Evolutionary conservation across 2,329 filamentous ascomycete genomes (phyloP).

Genomic region (Xylaria sp.): DNA sequence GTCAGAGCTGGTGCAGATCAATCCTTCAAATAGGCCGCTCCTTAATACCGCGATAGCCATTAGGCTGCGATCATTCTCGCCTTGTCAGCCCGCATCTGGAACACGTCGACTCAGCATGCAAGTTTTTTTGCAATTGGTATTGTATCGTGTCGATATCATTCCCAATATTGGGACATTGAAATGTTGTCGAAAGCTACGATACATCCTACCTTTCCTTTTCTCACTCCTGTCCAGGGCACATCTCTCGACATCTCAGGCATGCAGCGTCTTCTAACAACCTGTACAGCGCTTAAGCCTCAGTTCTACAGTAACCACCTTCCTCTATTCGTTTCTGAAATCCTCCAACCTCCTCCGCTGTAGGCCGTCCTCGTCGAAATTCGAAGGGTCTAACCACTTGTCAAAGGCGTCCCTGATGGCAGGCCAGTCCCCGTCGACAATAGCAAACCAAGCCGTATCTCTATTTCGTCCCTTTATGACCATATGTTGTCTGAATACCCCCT

Average conservation of each 20-base stretch:
- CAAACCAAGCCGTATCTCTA: conserved; percentile 70
- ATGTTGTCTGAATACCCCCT: conserved; percentile 71
- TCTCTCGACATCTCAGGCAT: too few relatives aligned
- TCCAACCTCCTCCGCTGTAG: conserved; percentile 61
- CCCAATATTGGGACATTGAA: too few relatives aligned
- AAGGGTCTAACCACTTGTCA: conserved; percentile 63
- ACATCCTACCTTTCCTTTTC: too few relatives aligned
- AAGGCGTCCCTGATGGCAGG: conserved; percentile 57
- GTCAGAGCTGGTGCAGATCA: not conserved
- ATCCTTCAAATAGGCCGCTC: not conserved
- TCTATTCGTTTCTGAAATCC: conserved; percentile 45
- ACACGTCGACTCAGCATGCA: too few relatives aligned
- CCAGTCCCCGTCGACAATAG: conserved; percentile 71
- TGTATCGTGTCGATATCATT: too few relatives aligned
- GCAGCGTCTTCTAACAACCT: too few relatives aligned
- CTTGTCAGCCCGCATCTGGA: too few relatives aligned
- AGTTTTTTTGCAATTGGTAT: too few relatives aligned
- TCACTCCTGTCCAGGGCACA: too few relatives aligned
- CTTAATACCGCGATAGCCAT: too few relatives aligned
- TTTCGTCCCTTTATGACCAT: conserved; percentile 67
- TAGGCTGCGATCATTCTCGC: too few relatives aligned
- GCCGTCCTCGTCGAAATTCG: conserved; percentile 67
- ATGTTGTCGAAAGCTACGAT: too few relatives aligned
- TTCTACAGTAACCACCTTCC: not conserved
- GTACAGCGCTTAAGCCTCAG: not conserved